Evolutionary conservation across 257 asterid species (phyloP), one percentile per base, ranked within the genome.

Genomic region (Henckelia pumila): DNA sequence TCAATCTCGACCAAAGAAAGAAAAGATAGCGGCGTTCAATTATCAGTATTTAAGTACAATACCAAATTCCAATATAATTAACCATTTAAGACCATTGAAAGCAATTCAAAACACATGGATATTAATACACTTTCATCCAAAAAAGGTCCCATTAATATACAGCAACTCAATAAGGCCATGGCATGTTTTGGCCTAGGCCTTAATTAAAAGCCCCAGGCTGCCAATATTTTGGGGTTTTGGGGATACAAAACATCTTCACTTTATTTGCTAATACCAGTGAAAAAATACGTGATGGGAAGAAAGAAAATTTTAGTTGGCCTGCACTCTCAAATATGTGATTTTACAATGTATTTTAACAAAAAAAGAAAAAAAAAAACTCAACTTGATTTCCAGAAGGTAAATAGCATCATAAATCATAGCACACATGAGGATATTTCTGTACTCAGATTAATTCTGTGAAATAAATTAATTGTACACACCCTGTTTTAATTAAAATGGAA

Each of bases 1-100:
- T 40, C n/a, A 40, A 40, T 40, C n/a, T 40, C n/a, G 6, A 11
- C 16, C 50, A 40, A 40, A 11, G 50, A 5, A 9, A 35, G 14
- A 40, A 1, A 40, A 4, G 13, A 13, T 40, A 40, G n/a, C 13
- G 50, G n/a, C 5, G 17, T 40, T 13, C n/a, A 0, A 40, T 13
- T 13, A 10, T 10, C 50, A 40, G n/a, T 3, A 2, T 40, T 40
- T 13, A 2, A 40, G 30, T n/a, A 50, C 19, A 40, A 29, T 25
- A 47, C 20, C 66, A 16, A 13, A 20, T 37, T 35, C 35, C 29
- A 23, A 16, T 59, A 59, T 7, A 47, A 44, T 50, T 52, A 52
- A 22, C 74, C 56, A 26, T 60, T 24, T 61, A 61, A 49, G 47
- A 61, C 62, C 63, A 19, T 20, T 25, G 50, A 19, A 56, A 23